Evolutionary conservation across 2,329 filamentous ascomycete species (phyloP).

Genomic region (Ophiostoma pallidulum): DNA sequence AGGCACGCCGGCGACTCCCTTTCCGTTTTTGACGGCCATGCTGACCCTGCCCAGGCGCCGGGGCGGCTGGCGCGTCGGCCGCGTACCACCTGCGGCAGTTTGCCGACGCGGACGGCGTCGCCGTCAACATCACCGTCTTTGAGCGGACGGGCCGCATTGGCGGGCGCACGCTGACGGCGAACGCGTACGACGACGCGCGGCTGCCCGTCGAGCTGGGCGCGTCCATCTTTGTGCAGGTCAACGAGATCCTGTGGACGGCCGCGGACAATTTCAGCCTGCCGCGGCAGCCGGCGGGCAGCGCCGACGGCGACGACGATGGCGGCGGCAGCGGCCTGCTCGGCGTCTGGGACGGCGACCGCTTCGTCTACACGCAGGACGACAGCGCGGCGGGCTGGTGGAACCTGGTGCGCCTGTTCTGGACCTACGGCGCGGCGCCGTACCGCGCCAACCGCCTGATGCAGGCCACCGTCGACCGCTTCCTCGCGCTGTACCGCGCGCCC

Average conservation of each 20-base stretch:
- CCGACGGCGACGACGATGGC: constrained; percentile 29
- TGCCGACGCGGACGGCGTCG: constrained; percentile 49
- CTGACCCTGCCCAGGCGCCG: constrained; percentile 56
- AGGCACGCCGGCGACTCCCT: background rate
- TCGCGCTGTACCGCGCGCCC: constrained; percentile 70
- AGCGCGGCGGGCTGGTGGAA: constrained; percentile 67
- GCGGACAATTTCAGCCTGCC: constrained; percentile 61
- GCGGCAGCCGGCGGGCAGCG: constrained; percentile 29
- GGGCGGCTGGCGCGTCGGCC: constrained; percentile 75
- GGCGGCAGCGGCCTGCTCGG: constrained; percentile 52
- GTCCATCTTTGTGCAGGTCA: constrained; percentile 81
- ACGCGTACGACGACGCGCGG: constrained; percentile 58
- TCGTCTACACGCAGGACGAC: constrained; percentile 58
- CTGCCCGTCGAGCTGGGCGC: constrained; percentile 78
- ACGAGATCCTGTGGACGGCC: constrained; percentile 71
- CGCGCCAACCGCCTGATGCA: constrained; percentile 65
- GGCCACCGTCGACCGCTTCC: constrained; percentile 59
- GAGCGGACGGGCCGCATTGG: constrained; percentile 71
- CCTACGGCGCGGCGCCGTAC: constrained; percentile 72
- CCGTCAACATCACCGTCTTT: constrained; percentile 76
- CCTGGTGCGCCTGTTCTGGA: constrained; percentile 68
- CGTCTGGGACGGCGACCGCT: constrained; percentile 73
- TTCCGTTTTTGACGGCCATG: too few relatives aligned
- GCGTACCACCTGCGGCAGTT: constrained; percentile 74
- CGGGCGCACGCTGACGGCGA: constrained; percentile 77